Percentiles rank a stretch among this genome's conserved stretches.
phyloP scores from a whole-genome alignment of 2,329 filamentous ascomycete genomes.

The Aotearoamyces nothofagi region DNA sequence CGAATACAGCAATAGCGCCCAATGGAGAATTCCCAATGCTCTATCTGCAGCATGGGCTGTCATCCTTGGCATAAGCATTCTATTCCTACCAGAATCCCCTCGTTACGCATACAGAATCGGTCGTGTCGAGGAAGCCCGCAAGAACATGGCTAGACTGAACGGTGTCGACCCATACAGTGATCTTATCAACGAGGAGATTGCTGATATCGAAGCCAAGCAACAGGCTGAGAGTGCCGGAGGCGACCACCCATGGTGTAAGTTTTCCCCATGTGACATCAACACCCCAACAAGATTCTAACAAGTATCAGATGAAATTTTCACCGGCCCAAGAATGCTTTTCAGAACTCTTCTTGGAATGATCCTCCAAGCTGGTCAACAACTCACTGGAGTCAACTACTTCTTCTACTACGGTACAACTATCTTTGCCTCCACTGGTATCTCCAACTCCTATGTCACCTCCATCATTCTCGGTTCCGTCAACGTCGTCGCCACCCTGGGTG shows the following conservation, averaged over 20 bases:
- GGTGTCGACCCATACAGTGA: slow-evolving; percentile 24
- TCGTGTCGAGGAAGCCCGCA: slow-evolving; percentile 30
- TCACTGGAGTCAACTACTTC: slow-evolving; percentile 55
- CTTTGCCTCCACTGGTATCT: slow-evolving; percentile 48
- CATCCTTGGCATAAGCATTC: slow-evolving; percentile 31
- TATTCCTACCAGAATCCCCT: slow-evolving; percentile 38
- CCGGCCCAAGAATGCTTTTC: slow-evolving; percentile 52
- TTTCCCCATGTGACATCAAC: slow-evolving; percentile 39
- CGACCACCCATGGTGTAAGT: slow-evolving; percentile 30
- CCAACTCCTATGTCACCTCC: slow-evolving; percentile 50
- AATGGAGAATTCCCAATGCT: slow-evolving; percentile 48
- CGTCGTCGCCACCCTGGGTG: slow-evolving; percentile 47
- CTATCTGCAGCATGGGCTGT: slow-evolving; percentile 40
- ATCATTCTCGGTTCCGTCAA: slow-evolving; percentile 56
- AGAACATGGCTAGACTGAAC: slow-evolving; percentile 28
- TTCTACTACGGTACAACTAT: slow-evolving; percentile 53
- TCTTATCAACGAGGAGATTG: slow-evolving; percentile 30
- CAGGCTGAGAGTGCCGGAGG: slow-evolving; percentile 26
- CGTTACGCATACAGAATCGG: slow-evolving; percentile 33
- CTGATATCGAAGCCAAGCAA: slow-evolving; percentile 34
- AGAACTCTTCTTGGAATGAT: slow-evolving; percentile 45
- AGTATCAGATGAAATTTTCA: too few relatives aligned
- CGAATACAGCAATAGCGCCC: slow-evolving; percentile 25
- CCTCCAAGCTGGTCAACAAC: slow-evolving; percentile 50
- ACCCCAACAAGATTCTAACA: too few relatives aligned